A percentile compares a stretch with the other conserved stretches of the same genome.
phyloP scores from a whole-genome alignment of 2,329 filamentous ascomycete genomes.

The Exophiala aquamarina region DNA sequence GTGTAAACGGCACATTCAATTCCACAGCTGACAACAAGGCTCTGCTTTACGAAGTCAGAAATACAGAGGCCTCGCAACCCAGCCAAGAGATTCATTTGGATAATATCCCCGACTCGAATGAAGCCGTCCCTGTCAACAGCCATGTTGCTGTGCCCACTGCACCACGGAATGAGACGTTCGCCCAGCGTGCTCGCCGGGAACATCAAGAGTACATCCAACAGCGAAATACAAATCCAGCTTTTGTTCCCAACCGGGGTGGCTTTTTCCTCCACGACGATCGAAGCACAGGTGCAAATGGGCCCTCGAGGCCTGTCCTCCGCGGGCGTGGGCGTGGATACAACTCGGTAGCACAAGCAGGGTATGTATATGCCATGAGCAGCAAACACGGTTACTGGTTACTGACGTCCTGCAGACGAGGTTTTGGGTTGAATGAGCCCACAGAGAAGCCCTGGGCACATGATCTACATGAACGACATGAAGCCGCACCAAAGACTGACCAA shows the following conservation, averaged over 20 bases:
- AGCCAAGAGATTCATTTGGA: constrained; percentile 54
- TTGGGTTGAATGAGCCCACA: constrained; percentile 27
- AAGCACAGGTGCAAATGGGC: constrained; percentile 40
- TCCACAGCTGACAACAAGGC: constrained; percentile 54
- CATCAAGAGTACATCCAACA: constrained; percentile 89
- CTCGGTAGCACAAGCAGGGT: constrained; percentile 33
- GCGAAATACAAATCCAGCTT: constrained; percentile 83
- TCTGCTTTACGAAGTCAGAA: constrained; percentile 60
- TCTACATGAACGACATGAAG: constrained; percentile 68
- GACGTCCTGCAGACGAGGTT: constrained; percentile 10
- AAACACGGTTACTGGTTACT: not conserved
- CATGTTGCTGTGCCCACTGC: constrained; percentile 32
- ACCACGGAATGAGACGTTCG: constrained; percentile 55
- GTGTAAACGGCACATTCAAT: constrained; percentile 8
- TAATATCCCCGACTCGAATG: constrained; percentile 31
- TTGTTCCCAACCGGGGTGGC: constrained; percentile 88
- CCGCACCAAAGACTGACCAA: constrained; percentile 29
- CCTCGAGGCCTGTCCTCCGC: constrained; percentile 68
- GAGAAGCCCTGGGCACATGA: constrained; percentile 75
- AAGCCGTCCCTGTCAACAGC: not conserved
- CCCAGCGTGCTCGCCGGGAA: constrained; percentile 75
- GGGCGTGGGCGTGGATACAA: constrained; percentile 62
- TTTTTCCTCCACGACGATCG: constrained; percentile 98
- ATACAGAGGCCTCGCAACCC: constrained; percentile 42
- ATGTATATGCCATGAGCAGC: constrained; percentile 1